These are phyloP conservation scores for Chytridium lagenaria DNA, from an alignment of 371 early-diverging fungal species.

Conservation along the genomic window DNA sequence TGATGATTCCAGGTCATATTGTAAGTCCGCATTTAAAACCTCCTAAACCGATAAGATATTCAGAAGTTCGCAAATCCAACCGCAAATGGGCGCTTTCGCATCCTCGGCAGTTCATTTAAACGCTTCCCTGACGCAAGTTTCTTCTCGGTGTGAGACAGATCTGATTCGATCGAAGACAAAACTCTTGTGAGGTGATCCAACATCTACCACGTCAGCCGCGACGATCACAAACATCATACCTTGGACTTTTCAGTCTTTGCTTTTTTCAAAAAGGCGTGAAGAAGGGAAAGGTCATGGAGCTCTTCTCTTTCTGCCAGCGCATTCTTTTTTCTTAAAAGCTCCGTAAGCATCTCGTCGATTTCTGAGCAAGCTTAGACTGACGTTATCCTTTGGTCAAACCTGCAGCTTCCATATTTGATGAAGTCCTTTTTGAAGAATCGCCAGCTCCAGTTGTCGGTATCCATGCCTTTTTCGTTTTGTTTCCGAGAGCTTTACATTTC, in stretches of 20 bases:
- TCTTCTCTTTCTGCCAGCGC: slow-evolving; percentile 57
- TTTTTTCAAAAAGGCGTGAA: slow-evolving; percentile 66
- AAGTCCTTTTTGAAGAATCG: neutral
- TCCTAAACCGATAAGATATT: neutral
- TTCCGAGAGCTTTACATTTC: neutral
- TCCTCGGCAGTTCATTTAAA: neutral
- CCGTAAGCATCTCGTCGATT: slow-evolving; percentile 55
- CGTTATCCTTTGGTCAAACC: neutral
- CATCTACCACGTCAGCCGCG: neutral
- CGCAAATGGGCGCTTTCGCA: slow-evolving; percentile 1
- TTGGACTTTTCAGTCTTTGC: slow-evolving; percentile 60
- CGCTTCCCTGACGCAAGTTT: slow-evolving; percentile 2
- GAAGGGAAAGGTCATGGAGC: slow-evolving; percentile 58
- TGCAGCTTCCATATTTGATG: slow-evolving; percentile 9
- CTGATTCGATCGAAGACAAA: slow-evolving; percentile 24
- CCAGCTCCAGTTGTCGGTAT: neutral
- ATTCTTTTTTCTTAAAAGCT: slow-evolving; percentile 65
- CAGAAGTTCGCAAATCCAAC: neutral
- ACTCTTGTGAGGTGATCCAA: slow-evolving; percentile 23
- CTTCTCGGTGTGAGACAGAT: slow-evolving; percentile 2
- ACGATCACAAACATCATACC: slow-evolving; percentile 10
- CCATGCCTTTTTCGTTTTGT: neutral
- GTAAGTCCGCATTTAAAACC: no score
- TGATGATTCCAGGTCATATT: no score
- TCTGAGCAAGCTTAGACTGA: slow-evolving; percentile 49